These are phyloP conservation scores for Shiraia sp. DNA, from an alignment of 2,329 filamentous ascomycete species.

Conservation along the genomic window DNA sequence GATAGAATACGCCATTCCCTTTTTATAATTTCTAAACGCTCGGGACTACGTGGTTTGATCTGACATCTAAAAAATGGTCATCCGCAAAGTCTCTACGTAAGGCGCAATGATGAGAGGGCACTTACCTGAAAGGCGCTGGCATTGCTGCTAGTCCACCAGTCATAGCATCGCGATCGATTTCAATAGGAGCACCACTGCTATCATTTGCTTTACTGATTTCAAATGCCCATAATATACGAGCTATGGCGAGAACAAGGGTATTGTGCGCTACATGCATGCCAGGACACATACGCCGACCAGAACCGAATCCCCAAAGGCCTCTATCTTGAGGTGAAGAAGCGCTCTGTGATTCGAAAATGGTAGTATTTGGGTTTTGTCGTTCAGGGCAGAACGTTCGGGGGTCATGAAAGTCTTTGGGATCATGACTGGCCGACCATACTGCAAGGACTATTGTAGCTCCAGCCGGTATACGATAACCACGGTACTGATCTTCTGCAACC, in stretches of 20 bases:
- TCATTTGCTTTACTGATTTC: conserved; percentile 7
- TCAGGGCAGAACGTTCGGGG: conserved; percentile 49
- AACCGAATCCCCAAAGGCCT: conserved; percentile 42
- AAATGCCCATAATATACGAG: conserved; percentile 37
- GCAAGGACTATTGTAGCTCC: conserved; percentile 53
- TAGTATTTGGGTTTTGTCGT: conserved; percentile 37
- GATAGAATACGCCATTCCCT: too few species aligned
- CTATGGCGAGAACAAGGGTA: conserved; percentile 25
- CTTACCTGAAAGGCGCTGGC: too few species aligned
- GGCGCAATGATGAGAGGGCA: too few species aligned
- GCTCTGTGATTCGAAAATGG: conserved; percentile 2
- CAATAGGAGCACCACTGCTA: too few species aligned
- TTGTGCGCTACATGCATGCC: conserved; percentile 37
- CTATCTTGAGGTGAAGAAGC: conserved; percentile 3
- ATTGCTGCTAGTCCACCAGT: too few species aligned
- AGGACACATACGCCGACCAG: conserved; percentile 39
- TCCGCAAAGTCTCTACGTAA: too few species aligned
- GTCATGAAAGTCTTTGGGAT: conserved; percentile 45
- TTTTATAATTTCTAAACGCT: too few species aligned
- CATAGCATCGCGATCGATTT: too few species aligned
- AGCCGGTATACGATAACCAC: conserved; percentile 54
- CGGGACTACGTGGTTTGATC: too few species aligned
- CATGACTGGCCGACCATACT: conserved; percentile 55
- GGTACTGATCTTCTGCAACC: conserved; percentile 49
- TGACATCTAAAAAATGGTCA: too few species aligned